Conservation (phyloP, 2,329 filamentous ascomycete species). For the Microcyclospora tardicrescens region DNA sequence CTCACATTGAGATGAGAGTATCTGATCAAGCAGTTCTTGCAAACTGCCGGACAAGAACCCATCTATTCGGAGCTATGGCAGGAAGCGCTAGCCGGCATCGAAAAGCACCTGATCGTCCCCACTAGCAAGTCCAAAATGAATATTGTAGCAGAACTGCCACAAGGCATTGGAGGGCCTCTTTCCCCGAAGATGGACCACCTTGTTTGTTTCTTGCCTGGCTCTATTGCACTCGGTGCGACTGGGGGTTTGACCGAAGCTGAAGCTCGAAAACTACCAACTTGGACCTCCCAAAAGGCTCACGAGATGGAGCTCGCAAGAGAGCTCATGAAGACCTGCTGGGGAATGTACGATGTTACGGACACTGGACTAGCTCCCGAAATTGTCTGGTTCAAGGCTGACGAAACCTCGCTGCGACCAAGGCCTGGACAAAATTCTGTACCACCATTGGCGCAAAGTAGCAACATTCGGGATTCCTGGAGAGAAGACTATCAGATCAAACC, state of each 20-base stretch:
- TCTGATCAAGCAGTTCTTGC: slow-evolving; percentile 89
- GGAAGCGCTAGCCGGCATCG: slow-evolving; percentile 68
- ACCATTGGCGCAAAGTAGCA: slow-evolving; percentile 27
- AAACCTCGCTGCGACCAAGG: slow-evolving; percentile 48
- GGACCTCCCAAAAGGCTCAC: slow-evolving; percentile 44
- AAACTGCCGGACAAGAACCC: slow-evolving; percentile 71
- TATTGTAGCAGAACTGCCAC: slow-evolving; percentile 70
- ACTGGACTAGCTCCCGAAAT: slow-evolving; percentile 87
- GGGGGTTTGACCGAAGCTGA: slow-evolving; percentile 60
- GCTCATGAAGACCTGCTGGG: slow-evolving; percentile 91
- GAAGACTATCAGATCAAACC: slow-evolving; percentile 63
- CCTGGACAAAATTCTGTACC: slow-evolving; percentile 40
- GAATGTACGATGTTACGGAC: slow-evolving; percentile 78
- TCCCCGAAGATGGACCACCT: slow-evolving; percentile 92
- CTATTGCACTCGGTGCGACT: slow-evolving; percentile 75
- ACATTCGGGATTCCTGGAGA: slow-evolving; percentile 32
- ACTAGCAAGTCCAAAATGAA: slow-evolving; percentile 64
- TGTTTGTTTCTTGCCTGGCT: slow-evolving; percentile 90
- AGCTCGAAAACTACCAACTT: slow-evolving; percentile 54
- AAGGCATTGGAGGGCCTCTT: slow-evolving; percentile 51
- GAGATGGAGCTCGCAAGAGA: slow-evolving; percentile 77
- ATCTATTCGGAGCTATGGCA: slow-evolving; percentile 86
- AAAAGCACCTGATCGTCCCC: slow-evolving; percentile 81
- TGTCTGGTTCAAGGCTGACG: slow-evolving; percentile 54
- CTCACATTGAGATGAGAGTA: slow-evolving; percentile 41